These are phyloP conservation scores for Discostella pseudostelligera DNA, from an alignment of 108 stramenopile genomes.

Conservation along the genomic window DNA sequence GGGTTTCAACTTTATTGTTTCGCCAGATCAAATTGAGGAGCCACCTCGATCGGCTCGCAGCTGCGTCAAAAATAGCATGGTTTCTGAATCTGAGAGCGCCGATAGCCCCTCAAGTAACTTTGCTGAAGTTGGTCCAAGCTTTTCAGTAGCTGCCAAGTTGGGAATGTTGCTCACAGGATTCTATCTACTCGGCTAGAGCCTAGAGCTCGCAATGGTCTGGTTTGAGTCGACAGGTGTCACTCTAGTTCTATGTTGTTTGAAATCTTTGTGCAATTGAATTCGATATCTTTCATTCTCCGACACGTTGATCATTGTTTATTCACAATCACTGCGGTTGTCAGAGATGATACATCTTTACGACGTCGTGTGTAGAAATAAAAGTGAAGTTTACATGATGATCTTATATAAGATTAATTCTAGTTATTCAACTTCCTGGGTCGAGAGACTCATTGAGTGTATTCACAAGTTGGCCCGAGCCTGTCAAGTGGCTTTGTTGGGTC, in stretches of 20 bases:
- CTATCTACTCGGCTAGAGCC: neutral
- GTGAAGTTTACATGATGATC: constrained; percentile 1
- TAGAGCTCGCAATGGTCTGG: too few species aligned
- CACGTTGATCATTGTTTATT: too few species aligned
- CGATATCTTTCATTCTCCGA: too few species aligned
- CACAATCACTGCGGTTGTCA: too few species aligned
- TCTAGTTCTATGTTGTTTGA: too few species aligned
- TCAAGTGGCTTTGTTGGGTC: neutral
- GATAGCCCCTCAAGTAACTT: neutral
- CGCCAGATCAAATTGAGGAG: constrained; percentile 20
- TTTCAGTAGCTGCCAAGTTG: neutral
- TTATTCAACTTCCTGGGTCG: constrained; percentile 2
- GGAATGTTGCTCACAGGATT: constrained; percentile 1
- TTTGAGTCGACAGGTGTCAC: too few species aligned
- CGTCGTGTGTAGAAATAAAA: neutral
- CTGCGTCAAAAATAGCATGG: constrained; percentile 16
- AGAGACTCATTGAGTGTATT: neutral
- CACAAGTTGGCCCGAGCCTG: neutral
- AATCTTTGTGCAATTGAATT: too few species aligned
- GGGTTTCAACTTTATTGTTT: constrained; percentile 25
- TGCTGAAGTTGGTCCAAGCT: neutral
- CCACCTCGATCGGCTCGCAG: constrained; percentile 22
- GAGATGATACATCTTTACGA: too few species aligned
- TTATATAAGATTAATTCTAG: constrained; percentile 14
- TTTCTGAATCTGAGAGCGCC: constrained; percentile 3